A percentile compares a stretch with the other conserved stretches of the same genome.
phyloP scores from a whole-genome alignment of 2,329 filamentous ascomycete genomes.

The Trichoderma pleuroti region DNA sequence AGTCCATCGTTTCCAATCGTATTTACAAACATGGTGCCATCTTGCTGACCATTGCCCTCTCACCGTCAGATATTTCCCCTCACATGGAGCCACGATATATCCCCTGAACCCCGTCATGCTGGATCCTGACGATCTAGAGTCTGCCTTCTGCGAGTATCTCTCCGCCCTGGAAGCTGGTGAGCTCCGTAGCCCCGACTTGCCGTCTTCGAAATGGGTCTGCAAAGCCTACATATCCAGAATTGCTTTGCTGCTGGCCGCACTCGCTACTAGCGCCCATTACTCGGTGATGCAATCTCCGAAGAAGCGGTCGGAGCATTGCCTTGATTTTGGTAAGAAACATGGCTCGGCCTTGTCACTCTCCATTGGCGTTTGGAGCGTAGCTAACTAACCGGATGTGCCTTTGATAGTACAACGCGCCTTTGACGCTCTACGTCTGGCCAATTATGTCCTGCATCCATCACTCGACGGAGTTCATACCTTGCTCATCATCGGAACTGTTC shows the following conservation, averaged over 20 bases:
- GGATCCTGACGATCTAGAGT: slow-evolving; percentile 7
- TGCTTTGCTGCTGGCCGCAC: slow-evolving; percentile 1
- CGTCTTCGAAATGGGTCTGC: slow-evolving; percentile 10
- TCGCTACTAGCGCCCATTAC: slow-evolving; percentile 12
- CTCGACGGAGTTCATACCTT: not conserved
- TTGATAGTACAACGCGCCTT: slow-evolving; percentile 10
- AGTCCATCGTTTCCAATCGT: not conserved
- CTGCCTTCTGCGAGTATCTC: slow-evolving; percentile 1
- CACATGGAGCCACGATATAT: slow-evolving; percentile 3
- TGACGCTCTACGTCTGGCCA: slow-evolving; percentile 12
- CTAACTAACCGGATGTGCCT: not conserved
- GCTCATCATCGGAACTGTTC: slow-evolving; percentile 11
- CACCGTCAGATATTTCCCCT: slow-evolving; percentile 2
- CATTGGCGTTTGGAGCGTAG: no score
- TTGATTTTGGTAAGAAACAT: not conserved
- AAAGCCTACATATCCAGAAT: slow-evolving; percentile 7
- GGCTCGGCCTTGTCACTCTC: no score
- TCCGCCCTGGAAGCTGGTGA: slow-evolving; percentile 6
- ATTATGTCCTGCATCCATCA: slow-evolving; percentile 9
- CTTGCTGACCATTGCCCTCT: not conserved
- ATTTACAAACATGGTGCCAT: not conserved
- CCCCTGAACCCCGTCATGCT: not conserved
- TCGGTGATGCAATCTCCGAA: slow-evolving; percentile 7
- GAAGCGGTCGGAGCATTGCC: slow-evolving; percentile 11
- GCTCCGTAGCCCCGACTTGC: not conserved